A percentile compares a stretch with the other conserved stretches of the same genome.
Evolutionary conservation across 2,329 filamentous ascomycete species (phyloP).

Genomic region (Elsinoe batatas): DNA sequence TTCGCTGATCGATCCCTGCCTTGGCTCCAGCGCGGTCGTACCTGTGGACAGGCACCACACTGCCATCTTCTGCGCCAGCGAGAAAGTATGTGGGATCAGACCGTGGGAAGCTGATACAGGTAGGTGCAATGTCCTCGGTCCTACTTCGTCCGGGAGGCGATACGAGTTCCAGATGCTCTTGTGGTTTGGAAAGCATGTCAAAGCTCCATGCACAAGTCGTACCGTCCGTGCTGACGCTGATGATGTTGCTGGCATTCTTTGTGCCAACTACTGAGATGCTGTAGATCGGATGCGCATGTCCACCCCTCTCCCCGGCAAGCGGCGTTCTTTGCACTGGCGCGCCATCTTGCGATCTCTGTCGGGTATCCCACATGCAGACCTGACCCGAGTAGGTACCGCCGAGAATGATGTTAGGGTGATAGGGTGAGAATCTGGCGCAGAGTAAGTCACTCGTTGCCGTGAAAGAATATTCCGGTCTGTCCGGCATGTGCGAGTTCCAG

Average conservation of each 20-base stretch:
- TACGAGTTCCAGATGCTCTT: conserved; percentile 82
- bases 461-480: conserved; percentile 91
- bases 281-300: conserved; percentile 95
- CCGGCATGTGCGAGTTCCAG: conserved; percentile 93
- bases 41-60: conserved; percentile 90
- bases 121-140: conserved; percentile 89
- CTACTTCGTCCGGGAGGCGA: conserved; percentile 68
- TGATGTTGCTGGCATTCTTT: conserved; percentile 97
- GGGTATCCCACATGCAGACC: conserved; percentile 92
- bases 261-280: conserved; percentile 92
- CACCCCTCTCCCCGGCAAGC: conserved; percentile 65
- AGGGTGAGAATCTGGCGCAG: conserved; percentile 94
- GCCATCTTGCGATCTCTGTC: conserved; percentile 52
- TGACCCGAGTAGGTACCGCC: conserved; percentile 95
- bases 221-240: conserved; percentile 92
- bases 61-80: conserved; percentile 90
- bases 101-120: conserved; percentile 87
- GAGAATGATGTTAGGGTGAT: conserved; percentile 91
- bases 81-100: conserved; percentile 97
- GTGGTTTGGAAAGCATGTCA: conserved; percentile 93
- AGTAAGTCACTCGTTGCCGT: conserved; percentile 93
- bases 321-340: conserved; percentile 90
- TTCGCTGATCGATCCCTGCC: conserved; percentile 81
- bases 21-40: conserved; percentile 97
- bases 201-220: conserved; percentile 96